Evolutionary conservation across 441 rosid species (phyloP).

Genomic region (Gossypium schwendimanii): DNA sequence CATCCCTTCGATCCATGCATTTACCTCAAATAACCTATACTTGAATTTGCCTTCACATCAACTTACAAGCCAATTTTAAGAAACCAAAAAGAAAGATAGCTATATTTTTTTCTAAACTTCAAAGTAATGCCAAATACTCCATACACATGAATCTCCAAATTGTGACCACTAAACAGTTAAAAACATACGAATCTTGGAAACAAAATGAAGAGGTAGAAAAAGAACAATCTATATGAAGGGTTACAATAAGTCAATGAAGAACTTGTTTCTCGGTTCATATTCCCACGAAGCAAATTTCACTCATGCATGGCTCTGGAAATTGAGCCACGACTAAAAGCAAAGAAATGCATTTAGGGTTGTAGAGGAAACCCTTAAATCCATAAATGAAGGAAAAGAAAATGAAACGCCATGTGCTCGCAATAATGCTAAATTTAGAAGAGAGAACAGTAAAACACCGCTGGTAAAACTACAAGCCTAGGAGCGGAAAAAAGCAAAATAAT

Average conservation of each 20-base stretch:
- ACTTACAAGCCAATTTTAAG: constrained; percentile 15
- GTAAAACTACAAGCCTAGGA: background rate
- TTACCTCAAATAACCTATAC: constrained; percentile 28
- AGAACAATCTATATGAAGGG: background rate
- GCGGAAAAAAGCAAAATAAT: background rate
- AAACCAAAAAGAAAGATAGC: background rate
- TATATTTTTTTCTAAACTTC: background rate
- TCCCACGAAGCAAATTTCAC: constrained; percentile 14
- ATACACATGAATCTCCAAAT: constrained; percentile 8
- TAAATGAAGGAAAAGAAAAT: background rate
- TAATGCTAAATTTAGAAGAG: constrained; percentile 3
- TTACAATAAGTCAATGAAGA: background rate
- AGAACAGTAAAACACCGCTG: background rate
- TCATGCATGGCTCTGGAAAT: constrained; percentile 13
- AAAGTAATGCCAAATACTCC: constrained; percentile 19
- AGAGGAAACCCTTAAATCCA: constrained; percentile 11
- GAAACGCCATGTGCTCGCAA: constrained; percentile 13
- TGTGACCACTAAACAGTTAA: constrained; percentile 2
- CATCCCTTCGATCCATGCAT: constrained; percentile 95
- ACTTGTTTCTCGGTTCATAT: constrained; percentile 4
- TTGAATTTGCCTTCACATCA: constrained; percentile 17
- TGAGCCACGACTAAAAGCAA: constrained; percentile 10
- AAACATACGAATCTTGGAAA: constrained; percentile 9
- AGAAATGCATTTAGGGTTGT: background rate
- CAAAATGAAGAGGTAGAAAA: background rate